Base-by-base conservation (phyloP, 163 green algal genomes). In the Volvox carteri region DNA sequence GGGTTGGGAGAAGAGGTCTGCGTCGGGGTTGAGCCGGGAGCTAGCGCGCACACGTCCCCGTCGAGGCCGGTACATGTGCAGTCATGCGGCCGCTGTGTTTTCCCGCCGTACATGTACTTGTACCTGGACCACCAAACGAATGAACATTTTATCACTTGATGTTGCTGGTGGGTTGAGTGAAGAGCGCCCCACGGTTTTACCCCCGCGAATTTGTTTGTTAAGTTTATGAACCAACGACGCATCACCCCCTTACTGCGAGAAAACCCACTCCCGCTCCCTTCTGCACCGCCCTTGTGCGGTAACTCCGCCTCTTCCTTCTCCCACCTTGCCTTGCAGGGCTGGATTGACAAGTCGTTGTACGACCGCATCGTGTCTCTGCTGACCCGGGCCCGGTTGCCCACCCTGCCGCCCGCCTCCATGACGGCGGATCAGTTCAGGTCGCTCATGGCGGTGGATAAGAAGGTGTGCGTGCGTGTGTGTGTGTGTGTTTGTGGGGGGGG, bases 391-490 rank as follows among this genome's bases (percentile, higher is more conserved):
- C 94, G 96, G 30, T 94, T 99, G 76, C 98, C 98, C 0, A 83
- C 95, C 0, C 72, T 37, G 19, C 93, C 96, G 25, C 97, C 97
- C 1, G 52, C 92, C 76, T 90, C 44, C 73, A 99, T 99, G 96
- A 99, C 95, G 0, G 72, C 88, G 25, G 78, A 97, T 8, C 87
- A 97, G 68, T 99, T 99, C 93, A 94, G 89, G 74, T 86, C 93
- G 0, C 90, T 98, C 23, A 99, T 99, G 98, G 92, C 97, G n/a
- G 95, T 99, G 14, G 98, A 99, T 93, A 99, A 99, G 92, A 99
- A 99, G 95, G 96, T 97, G 70, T 65, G 93, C 58, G 97, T 39
- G 96, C 93, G 65, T 67, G 42, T 23, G 16, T 8, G 23, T 21
- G 25, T 28, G 54, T 48, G 50, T 42, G 44, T 50, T 19, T 18